Base-by-base conservation (phyloP, 2,329 filamentous ascomycete genomes). In the Nemania sp. region DNA sequence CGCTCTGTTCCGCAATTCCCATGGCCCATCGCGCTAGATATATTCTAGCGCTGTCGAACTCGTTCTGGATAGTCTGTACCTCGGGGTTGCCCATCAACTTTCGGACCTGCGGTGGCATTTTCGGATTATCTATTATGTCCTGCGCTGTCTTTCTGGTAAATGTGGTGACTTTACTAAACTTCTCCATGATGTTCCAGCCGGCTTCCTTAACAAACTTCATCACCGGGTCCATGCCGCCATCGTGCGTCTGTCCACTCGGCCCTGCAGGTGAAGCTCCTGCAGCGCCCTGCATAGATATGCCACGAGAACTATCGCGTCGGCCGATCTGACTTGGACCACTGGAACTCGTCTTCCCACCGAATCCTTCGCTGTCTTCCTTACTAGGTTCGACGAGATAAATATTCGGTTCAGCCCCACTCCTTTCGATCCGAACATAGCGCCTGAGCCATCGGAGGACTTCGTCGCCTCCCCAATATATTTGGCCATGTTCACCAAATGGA, bases 11-110 rank as follows among this genome's bases (percentile, higher is more conserved):
- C 0, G 94, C 92, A 60, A 99, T 96, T 6, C 91, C 91, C 94
- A 99, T 97, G 2, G 94, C 94, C 94, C 94, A 99, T 59, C 94
- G 82, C 19, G 94, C 94, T 33, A 99, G 80, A 68, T 99, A 99
- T 55, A 99, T 80, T 60, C 94, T 83, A 3, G 95, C 94, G 65
- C 91, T 96, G 75, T 99, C 95, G 64, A 97, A 99, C 68, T 99
- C 95, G 56, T 97, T 92, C 68, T 97, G 92, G 19, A 99, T 72
- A 0, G 90, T 97, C 75, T 97, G 92, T 0, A 99, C 91, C 67
- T 99, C 92, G 0, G 92, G 92, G 61, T 95, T 97, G 67, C 85
- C 86, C 71, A 99, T 83, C 63, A 99, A 72, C 45, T 90, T 83
- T 66, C 88, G 82, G 26, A 99, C 83, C 70, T 97, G 93, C 0